Conservation (phyloP, 371 early-diverging fungal species). For the Mortierella sp. region DNA sequence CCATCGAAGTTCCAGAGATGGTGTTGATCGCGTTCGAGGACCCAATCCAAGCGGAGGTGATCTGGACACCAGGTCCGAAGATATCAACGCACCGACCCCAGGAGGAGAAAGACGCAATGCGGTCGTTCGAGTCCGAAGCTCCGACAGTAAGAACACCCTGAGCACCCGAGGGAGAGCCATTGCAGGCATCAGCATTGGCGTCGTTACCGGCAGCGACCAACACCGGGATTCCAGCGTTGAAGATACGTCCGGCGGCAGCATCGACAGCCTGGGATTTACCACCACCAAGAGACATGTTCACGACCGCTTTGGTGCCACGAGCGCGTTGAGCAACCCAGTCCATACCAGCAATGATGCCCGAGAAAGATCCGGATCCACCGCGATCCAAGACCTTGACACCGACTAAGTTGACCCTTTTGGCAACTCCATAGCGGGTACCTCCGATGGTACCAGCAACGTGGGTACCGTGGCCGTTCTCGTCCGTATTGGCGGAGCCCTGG, state of each 20-base stretch:
- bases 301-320: conserved; percentile 58
- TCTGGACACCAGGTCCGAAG: conserved; percentile 61
- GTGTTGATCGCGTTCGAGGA: conserved; percentile 55
- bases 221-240: conserved; percentile 63
- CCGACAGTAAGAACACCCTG: conserved; percentile 73
- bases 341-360: conserved; percentile 76
- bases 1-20: conserved; percentile 86
- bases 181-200: conserved; percentile 70
- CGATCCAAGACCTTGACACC: conserved; percentile 75
- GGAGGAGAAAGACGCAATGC: conserved; percentile 61
- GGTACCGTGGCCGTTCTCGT: conserved; percentile 74
- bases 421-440: conserved; percentile 71
- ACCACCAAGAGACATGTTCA: conserved; percentile 72
- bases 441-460: conserved; percentile 79
- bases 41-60: conserved; percentile 60
- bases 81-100: conserved; percentile 70
- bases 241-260: conserved; percentile 59
- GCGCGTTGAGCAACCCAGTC: conserved; percentile 70
- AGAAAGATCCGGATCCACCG: conserved; percentile 65
- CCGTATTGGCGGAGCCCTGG: conserved; percentile 54
- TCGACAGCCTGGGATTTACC: conserved; percentile 58
- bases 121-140: conserved; percentile 63
- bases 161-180: conserved; percentile 72
- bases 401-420: conserved; percentile 68
- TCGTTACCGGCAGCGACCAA: conserved; percentile 84